Conservation (phyloP, 805 yeast genomes). For the Ogataea paraovalis region DNA sequence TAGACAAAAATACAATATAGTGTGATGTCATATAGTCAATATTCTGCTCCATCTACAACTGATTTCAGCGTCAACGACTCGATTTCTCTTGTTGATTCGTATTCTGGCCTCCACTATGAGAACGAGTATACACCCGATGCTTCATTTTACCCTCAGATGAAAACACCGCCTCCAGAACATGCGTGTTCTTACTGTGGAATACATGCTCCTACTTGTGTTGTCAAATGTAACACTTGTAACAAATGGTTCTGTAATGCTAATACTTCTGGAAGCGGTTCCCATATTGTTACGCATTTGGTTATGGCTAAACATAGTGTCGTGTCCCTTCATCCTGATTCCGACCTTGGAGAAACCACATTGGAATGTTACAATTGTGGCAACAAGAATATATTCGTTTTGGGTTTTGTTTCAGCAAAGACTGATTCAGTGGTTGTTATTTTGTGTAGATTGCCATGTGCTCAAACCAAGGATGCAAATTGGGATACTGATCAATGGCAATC, state of each 20-base stretch:
- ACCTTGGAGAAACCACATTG: conserved; percentile 78
- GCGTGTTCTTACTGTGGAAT: conserved; percentile 73
- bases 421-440: conserved; percentile 83
- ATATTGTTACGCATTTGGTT: conserved; percentile 82
- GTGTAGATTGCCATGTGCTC: conserved; percentile 88
- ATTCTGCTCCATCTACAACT: neutral
- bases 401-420: conserved; percentile 82
- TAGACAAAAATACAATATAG: neutral
- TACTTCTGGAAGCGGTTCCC: conserved; percentile 54
- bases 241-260: conserved; percentile 90
- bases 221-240: conserved; percentile 70
- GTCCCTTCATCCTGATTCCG: conserved; percentile 72
- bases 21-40: neutral
- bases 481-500: conserved; percentile 87
- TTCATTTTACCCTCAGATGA: neutral
- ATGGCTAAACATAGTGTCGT: conserved; percentile 73
- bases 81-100: neutral
- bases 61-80: neutral
- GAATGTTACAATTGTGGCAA: conserved; percentile 92
- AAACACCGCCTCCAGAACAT: conserved; percentile 21
- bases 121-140: neutral
- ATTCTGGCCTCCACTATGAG: neutral
- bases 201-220: conserved; percentile 58
- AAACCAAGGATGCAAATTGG: conserved; percentile 73
- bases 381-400: conserved; percentile 73